Conservation (phyloP, 2,329 filamentous ascomycete genomes). For the Pseudophaeomoniella oleicola region DNA sequence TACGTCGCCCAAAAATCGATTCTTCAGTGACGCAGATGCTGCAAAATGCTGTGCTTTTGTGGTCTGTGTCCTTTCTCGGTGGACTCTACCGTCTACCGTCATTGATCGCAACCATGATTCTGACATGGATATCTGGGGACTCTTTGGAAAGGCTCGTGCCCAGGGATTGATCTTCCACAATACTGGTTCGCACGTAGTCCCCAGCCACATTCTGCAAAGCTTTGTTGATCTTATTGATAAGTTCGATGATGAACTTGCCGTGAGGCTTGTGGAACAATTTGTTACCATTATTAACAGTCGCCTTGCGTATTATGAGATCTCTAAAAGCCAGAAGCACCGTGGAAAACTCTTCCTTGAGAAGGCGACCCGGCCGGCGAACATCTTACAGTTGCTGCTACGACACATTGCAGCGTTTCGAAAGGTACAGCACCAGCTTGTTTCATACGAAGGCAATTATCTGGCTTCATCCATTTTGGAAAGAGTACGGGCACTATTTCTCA, state of each 20-base stretch:
- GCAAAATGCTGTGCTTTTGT: background rate
- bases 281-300: constrained; percentile 34
- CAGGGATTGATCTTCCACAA: background rate
- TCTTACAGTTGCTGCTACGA: background rate
- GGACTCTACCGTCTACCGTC: background rate
- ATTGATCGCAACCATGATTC: background rate
- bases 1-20: too few relatives aligned
- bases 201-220: constrained; percentile 4
- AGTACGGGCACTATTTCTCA: constrained; percentile 51
- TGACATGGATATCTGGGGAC: background rate
- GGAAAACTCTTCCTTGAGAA: background rate
- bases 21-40: background rate
- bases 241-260: constrained; percentile 24
- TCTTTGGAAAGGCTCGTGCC: background rate
- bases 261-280: constrained; percentile 34
- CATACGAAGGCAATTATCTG: background rate
- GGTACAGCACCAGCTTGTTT: background rate
- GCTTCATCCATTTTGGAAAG: background rate
- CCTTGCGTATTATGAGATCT: constrained; percentile 33
- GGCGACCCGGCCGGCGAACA: background rate
- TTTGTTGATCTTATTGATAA: constrained; percentile 5
- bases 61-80: background rate
- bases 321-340: constrained; percentile 13
- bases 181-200: constrained; percentile 2
- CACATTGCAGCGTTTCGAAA: background rate